Evolutionary conservation across 768 basidiomycete genomes (phyloP), one percentile per base, ranked within the genome.

Genomic region (Peribolospora kevripleyi): DNA sequence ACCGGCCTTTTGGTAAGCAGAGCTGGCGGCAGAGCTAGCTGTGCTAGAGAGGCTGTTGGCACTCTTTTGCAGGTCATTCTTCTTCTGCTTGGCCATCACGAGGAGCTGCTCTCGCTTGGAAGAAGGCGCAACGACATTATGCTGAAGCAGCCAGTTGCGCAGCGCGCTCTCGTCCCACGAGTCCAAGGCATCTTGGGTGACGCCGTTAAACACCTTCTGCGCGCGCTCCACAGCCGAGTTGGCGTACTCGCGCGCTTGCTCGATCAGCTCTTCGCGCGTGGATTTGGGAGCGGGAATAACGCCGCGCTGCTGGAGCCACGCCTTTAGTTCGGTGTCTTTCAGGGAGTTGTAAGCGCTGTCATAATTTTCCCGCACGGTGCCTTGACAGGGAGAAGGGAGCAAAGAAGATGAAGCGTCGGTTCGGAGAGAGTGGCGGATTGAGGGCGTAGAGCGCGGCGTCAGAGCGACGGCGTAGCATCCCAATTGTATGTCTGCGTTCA

Each of bases 101-200:
- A 82, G 71, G 25, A 95, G 76, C 62, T 86, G 76, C 64, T 93
- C 90, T 54, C 74, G 73, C 3, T 79, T 79, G 2, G 82, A 81
- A 39, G 75, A 74, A 10, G 90, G 88, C 5, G 80, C 75, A 51
- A 97, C 77, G 57, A 91, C 72, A 46, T 88, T 88, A 60, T 91
- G 81, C 62, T 83, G 76, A 54, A 93, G 75, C 8, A 97, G 72
- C 68, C 81, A 91, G 59, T 82, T 72, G 62, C 88, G 77, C 25
- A 93, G 72, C 39, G 73, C 74, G 9, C 77, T 79, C 63, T 95
- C 88, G 65, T 83, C 78, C 87, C 87, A 97, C 1, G 68, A 64
- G 56, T 49, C 50, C 7, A 52, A 50, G 25, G 37, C 53, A 5
- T 57, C 54, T 49, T 47, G 45, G 50, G 47, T 46, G 13, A 57